Conservation (phyloP, 2,329 filamentous ascomycete species). For the Purpureocillium lavendulum region DNA sequence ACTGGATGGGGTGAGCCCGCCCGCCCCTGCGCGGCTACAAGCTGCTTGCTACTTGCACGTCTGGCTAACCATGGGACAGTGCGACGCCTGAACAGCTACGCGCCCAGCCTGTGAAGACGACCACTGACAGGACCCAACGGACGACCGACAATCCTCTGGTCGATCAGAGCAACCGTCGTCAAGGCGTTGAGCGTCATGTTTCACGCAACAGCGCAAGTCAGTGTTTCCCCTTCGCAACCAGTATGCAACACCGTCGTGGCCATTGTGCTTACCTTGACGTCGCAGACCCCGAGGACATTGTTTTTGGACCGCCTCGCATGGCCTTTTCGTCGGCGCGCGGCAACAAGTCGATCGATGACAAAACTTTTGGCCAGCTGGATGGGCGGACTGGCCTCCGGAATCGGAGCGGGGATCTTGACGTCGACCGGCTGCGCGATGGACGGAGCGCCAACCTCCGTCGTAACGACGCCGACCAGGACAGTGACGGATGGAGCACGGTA, state of each 20-base stretch:
- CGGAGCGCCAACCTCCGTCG: slow-evolving; percentile 41
- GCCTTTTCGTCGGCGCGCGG: slow-evolving; percentile 72
- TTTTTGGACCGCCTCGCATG: slow-evolving; percentile 77
- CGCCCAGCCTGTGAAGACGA: slow-evolving; percentile 30
- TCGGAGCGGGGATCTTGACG: slow-evolving; percentile 42
- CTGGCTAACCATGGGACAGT: slow-evolving; percentile 19
- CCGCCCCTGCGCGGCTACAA: background rate
- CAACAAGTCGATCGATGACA: slow-evolving; percentile 39
- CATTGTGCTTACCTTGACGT: slow-evolving; percentile 8
- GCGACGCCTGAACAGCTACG: slow-evolving; percentile 36
- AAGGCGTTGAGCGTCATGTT: slow-evolving; percentile 43
- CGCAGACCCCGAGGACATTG: slow-evolving; percentile 66
- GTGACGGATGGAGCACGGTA: slow-evolving; percentile 66
- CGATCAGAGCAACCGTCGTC: slow-evolving; percentile 43
- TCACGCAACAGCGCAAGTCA: slow-evolving; percentile 50
- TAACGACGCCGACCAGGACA: slow-evolving; percentile 49
- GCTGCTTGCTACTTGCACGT: background rate
- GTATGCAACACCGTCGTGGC: background rate
- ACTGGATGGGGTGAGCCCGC: slow-evolving; percentile 84
- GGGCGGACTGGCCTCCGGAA: slow-evolving; percentile 48
- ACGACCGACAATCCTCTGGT: slow-evolving; percentile 34
- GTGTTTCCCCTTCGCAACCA: slow-evolving; percentile 15
- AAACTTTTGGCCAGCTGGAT: slow-evolving; percentile 45
- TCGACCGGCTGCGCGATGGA: slow-evolving; percentile 40
- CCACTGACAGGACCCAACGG: slow-evolving; percentile 32